Base-by-base conservation (phyloP, 139 green algal species). In the Prasinococcaceae sp. region DNA sequence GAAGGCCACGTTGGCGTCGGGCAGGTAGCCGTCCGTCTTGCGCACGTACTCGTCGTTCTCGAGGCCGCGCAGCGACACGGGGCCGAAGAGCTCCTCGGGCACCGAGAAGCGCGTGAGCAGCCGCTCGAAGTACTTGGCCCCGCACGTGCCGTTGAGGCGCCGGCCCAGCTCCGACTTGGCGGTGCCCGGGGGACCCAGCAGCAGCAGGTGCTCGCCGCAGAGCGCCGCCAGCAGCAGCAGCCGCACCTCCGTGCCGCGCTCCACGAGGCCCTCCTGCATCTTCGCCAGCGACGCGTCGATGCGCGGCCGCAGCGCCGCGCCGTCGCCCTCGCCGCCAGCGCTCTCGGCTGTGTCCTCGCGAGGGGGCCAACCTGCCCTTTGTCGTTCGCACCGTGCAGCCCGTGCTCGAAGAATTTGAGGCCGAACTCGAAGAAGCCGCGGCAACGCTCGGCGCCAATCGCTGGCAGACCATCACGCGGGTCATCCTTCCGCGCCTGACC, bases 1-100 rank as follows among this genome's bases (percentile, higher is more conserved):
- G 68, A 94, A 94, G 0, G 86, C 86, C 16, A 94, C 77, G 36
- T n/a, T 46, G 22, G 59, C 59, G 5, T 41, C 47, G 6, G 55
- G 86, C 41, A 95, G 77, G 75, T 93, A 96, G 24, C 88, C 86
- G 36, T 81, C 70, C 2, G 75, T 90, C 65, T 93, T 67, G 4
- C 88, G 60, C 25, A 90, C 65, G 61, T 96, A 94, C 43, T 76
- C 45, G 62, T 96, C 87, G 6, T 88, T 70, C 60, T 96, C 87
- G 20, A 96, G 73, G 16, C 69, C 75, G 17, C 67, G 64, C 83
- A 94, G 93, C n/a, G 73, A 86, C 37, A 93, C 59, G 0, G 85
- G 85, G 0, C 83, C 85, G 67, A 93, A 94, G 30, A 94, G 69
- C 70, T 94, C 85, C 69, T 95, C 83, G 12, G 83, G 85, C 17